phyloP scores from a whole-genome alignment of 192 early-diverging fungal species.

The Umbelopsis ramanniana region DNA sequence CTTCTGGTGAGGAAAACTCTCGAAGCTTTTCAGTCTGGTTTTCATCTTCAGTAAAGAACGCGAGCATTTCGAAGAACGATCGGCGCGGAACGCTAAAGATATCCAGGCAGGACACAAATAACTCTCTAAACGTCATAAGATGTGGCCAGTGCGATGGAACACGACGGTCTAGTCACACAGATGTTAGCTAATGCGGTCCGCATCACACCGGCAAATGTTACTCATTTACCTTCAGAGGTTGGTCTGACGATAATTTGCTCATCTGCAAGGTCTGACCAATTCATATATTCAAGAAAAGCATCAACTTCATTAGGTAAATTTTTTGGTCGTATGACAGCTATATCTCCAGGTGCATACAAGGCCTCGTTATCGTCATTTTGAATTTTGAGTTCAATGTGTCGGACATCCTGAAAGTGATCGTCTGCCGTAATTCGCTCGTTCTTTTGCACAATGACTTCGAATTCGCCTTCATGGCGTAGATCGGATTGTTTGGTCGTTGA shows the following conservation, averaged over 20 bases:
- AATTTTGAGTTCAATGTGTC: conserved; percentile 71
- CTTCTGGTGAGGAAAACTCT: conserved; percentile 79
- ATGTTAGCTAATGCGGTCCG: not conserved
- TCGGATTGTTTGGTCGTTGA: not conserved
- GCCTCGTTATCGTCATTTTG: not conserved
- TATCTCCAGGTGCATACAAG: conserved; percentile 78
- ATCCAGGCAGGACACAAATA: conserved; percentile 82
- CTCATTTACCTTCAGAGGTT: conserved; percentile 45
- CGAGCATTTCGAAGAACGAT: conserved; percentile 89
- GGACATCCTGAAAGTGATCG: conserved; percentile 94
- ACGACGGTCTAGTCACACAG: conserved; percentile 41
- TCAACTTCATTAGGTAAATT: conserved; percentile 75
- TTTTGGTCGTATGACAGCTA: conserved; percentile 73
- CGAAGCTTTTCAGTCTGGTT: conserved; percentile 79
- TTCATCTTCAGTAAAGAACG: conserved; percentile 72
- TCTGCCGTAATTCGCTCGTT: conserved; percentile 74
- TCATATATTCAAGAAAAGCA: conserved; percentile 69
- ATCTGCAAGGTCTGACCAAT: conserved; percentile 72
- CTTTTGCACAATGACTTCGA: conserved; percentile 42
- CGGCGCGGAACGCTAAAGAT: conserved; percentile 84
- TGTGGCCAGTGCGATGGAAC: conserved; percentile 56
- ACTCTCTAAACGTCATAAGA: conserved; percentile 70
- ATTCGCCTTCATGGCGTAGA: conserved; percentile 29
- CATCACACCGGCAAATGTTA: not conserved
- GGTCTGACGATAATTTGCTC: conserved; percentile 56